Evolutionary conservation across 371 early-diverging fungal species (phyloP).

Genomic region (Lichtheimia hyalospora): DNA sequence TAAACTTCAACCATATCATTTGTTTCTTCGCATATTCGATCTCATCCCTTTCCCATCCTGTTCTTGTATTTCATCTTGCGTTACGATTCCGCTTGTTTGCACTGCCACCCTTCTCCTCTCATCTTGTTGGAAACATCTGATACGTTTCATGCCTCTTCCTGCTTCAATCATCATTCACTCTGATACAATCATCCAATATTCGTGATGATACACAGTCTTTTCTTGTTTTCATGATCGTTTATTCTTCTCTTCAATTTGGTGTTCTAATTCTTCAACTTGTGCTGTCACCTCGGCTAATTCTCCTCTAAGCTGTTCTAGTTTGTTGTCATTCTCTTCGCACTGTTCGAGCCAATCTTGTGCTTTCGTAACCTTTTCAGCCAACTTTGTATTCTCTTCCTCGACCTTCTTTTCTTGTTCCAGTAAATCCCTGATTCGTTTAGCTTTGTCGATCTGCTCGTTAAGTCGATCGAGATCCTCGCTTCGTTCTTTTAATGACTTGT

Average conservation of each 20-base stretch:
- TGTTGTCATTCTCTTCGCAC: neutral
- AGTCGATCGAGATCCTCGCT: neutral
- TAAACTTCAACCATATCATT: no score
- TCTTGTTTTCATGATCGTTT: no score
- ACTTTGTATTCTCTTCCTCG: neutral
- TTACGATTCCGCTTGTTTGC: no score
- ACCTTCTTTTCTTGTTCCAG: neutral
- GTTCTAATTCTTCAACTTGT: neutral
- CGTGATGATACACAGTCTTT: no score
- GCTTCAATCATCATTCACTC: no score
- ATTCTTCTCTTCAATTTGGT: neutral
- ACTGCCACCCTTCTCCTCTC: no score
- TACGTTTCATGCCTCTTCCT: no score
- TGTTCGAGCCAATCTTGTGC: neutral
- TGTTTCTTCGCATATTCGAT: no score
- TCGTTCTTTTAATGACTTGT: neutral
- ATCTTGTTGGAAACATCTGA: no score
- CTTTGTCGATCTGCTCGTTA: neutral
- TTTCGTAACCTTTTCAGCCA: neutral
- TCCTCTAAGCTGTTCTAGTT: neutral
- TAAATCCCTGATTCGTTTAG: neutral
- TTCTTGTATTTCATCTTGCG: no score
- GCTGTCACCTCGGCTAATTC: neutral
- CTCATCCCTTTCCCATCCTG: no score
- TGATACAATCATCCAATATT: neutral